These are phyloP conservation scores for Pterocarpus santalinus DNA, from an alignment of 306 rosid genomes.

Conservation along the genomic window DNA sequence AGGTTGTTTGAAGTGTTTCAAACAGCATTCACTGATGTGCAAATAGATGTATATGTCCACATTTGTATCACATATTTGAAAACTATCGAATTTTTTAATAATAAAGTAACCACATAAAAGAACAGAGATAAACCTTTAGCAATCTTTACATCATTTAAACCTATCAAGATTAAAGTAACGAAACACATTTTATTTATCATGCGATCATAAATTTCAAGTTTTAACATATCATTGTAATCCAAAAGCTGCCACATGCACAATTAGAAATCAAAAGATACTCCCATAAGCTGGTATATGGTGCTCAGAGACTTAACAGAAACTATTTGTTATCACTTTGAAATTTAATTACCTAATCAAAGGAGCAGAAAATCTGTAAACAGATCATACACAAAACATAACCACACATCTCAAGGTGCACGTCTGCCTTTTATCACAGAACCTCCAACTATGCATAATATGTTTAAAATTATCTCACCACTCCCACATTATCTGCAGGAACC, in stretches of 20 bases:
- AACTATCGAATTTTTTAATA: not conserved
- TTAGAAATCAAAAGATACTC: not conserved
- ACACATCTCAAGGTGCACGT: slow-evolving; percentile 3
- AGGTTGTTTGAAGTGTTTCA: slow-evolving; percentile 31
- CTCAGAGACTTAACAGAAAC: not conserved
- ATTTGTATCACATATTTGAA: slow-evolving; percentile 12
- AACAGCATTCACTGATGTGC: slow-evolving; percentile 11
- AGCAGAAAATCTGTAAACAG: not conserved
- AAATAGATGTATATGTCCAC: not conserved
- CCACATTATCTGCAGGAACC: not conserved
- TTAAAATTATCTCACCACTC: not conserved
- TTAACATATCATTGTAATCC: not conserved
- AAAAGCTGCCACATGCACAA: not conserved
- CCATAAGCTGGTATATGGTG: not conserved
- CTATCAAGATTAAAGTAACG: not conserved
- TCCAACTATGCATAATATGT: not conserved
- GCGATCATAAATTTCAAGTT: not conserved
- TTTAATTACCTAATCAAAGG: slow-evolving; percentile 31
- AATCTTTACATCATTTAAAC: slow-evolving; percentile 4
- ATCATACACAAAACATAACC: not conserved
- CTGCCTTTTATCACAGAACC: not conserved
- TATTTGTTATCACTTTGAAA: not conserved
- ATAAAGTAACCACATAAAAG: slow-evolving; percentile 1
- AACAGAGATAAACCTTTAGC: not conserved
- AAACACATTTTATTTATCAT: not conserved